Base-by-base conservation (phyloP, 768 basidiomycete species). In the Coprinopsis marcescibilis region DNA sequence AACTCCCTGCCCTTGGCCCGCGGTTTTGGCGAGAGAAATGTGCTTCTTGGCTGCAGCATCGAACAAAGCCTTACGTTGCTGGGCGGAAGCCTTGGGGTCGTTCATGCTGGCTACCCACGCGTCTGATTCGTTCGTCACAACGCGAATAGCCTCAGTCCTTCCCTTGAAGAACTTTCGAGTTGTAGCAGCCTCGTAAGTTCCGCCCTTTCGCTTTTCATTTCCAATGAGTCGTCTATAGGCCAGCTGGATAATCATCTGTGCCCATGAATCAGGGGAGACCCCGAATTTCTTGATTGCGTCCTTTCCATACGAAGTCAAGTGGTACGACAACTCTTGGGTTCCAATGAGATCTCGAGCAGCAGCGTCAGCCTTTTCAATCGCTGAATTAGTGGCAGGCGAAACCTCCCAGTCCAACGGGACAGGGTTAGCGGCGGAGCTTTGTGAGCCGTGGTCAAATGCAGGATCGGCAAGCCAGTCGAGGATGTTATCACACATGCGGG, bases 191-290 rank as follows among this genome's bases (percentile, higher is more conserved):
- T 97, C 94, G 60, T 97, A 97, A n/a, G 91, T 92, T 3, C 78
- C 89, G 2, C 88, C 91, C 23, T 69, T 68, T 51, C 80, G 64
- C 68, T 73, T 69, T 29, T 71, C 64, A n/a, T 61, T 55, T 32
- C 73, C 70, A 24, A 83, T 65, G 26, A 91, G 73, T 1, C 92
- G 78, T 48, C 72, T 77, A 63, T 93, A 93, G 4, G 93, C 94
- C 37, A 97, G 69, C 61, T 97, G 94, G 41, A 94, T 74, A 58
- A 92, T 69, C 77, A 96, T 81, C 68, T 97, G 94, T 37, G 88
- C 83, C 91, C 92, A 96, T 21, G 87, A 87, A 59, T 97, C 94
- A 2, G 94, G 94, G 33, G 90, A 89, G n/a, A 87, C 81, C 26
- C 86, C 82, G 55, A 89, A 90, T 12, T 73, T 66, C 72, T 95